Conservation (phyloP, 31 red algal genomes). For the Asparagopsis taxiformis region DNA sequence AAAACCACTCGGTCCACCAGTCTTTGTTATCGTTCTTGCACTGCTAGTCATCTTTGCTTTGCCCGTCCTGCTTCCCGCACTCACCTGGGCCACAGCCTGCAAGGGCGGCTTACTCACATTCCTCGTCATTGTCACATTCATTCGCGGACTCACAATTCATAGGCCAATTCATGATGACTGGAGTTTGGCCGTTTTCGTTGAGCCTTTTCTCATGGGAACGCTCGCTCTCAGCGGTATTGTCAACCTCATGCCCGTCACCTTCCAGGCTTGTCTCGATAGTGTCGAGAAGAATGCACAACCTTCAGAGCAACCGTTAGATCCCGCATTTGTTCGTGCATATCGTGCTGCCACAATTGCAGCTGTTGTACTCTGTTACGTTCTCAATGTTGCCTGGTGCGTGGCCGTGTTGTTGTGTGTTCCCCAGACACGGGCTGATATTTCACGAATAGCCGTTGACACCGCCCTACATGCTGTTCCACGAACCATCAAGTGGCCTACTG, state of each 20-base stretch:
- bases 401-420: conserved; percentile 71
- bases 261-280: conserved; percentile 55
- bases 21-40: conserved; percentile 23
- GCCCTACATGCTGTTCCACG: background rate
- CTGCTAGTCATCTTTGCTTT: conserved; percentile 12
- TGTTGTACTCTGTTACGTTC: conserved; percentile 71
- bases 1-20: background rate
- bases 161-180: conserved; percentile 31
- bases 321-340: conserved; percentile 35
- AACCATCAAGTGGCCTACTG: background rate
- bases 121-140: conserved; percentile 64
- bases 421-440: conserved; percentile 21
- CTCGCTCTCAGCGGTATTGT: conserved; percentile 84
- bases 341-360: conserved; percentile 62
- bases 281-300: background rate
- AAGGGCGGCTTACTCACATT: conserved; percentile 69
- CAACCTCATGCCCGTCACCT: conserved; percentile 92
- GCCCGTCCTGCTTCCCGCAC: conserved; percentile 44
- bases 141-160: conserved; percentile 40
- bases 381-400: conserved; percentile 75
- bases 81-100: conserved; percentile 62
- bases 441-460: background rate
- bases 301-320: conserved; percentile 21
- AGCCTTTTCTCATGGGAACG: conserved; percentile 95
- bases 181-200: conserved; percentile 31